A percentile compares a stretch with the other conserved stretches of the same genome.
These are phyloP conservation scores for Phytopythium chamaehyphon DNA, from an alignment of 352 stramenopile species.

Conservation along the genomic window DNA sequence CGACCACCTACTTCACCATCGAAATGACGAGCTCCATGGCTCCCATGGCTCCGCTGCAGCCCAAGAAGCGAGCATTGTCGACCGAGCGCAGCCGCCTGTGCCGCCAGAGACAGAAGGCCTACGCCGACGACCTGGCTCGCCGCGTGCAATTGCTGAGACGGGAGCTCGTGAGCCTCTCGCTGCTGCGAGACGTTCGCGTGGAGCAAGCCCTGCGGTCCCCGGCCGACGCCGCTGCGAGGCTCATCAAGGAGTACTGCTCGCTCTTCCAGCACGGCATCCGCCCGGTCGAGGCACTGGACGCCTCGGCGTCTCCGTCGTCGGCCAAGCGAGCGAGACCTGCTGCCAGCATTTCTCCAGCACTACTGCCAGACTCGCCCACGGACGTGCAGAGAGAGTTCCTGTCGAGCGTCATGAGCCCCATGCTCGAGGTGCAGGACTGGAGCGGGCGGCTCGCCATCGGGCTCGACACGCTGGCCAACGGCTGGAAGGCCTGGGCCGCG, in stretches of 20 bases:
- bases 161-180: slow-evolving; percentile 42
- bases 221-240: slow-evolving; percentile 32
- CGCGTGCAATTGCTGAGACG: slow-evolving; percentile 30
- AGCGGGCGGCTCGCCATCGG: slow-evolving; percentile 28
- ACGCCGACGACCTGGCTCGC: slow-evolving; percentile 35
- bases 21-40: too few relatives aligned
- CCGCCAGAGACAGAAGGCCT: slow-evolving; percentile 44
- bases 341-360: too few relatives aligned
- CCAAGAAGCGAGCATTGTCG: slow-evolving; percentile 23
- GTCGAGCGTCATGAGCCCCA: slow-evolving; percentile 32
- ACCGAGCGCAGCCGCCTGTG: slow-evolving; percentile 50
- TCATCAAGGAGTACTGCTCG: slow-evolving; percentile 45
- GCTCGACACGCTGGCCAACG: slow-evolving; percentile 25
- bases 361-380: slow-evolving; percentile 14
- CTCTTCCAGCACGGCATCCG: slow-evolving; percentile 47
- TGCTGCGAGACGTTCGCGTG: slow-evolving; percentile 30
- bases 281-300: slow-evolving; percentile 10
- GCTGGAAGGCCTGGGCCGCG: slow-evolving; percentile 32
- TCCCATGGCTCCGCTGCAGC: neutral
- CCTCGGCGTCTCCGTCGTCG: neutral
- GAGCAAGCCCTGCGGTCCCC: slow-evolving; percentile 33
- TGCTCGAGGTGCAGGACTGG: slow-evolving; percentile 41
- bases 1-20: too few relatives aligned
- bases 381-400: slow-evolving; percentile 39
- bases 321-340: too few relatives aligned